Conservation (phyloP, 306 rosid species). For the Lablab purpureus region DNA sequence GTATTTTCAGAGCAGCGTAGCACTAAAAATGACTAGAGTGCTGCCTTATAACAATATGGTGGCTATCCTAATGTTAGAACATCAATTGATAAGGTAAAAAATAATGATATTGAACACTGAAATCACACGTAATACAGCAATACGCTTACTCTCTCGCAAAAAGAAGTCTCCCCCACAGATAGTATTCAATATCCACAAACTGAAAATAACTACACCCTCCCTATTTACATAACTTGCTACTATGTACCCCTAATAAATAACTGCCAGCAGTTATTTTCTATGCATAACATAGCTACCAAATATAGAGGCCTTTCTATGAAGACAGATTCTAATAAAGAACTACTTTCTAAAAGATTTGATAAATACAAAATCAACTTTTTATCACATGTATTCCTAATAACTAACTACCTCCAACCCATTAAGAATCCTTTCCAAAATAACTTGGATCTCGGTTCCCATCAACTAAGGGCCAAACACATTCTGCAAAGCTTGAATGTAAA, state of each 20-base stretch:
- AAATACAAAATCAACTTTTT: neutral
- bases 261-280: neutral
- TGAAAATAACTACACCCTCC: neutral
- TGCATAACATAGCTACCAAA: neutral
- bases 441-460: neutral
- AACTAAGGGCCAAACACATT: constrained; percentile 1
- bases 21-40: neutral
- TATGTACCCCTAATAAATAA: neutral
- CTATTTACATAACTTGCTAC: neutral
- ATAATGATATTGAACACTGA: neutral
- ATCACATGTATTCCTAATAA: neutral
- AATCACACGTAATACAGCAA: neutral
- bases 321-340: neutral
- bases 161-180: neutral
- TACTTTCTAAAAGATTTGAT: neutral
- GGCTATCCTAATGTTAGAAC: neutral
- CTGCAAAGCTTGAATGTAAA: constrained; percentile 8
- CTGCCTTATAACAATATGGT: constrained; percentile 8
- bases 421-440: neutral
- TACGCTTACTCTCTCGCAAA: neutral
- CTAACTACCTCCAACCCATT: neutral
- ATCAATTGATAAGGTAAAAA: neutral
- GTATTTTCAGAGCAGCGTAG: neutral
- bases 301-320: neutral
- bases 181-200: neutral